Conservation (phyloP, 768 basidiomycete species). For the Termitomyces sp. region DNA sequence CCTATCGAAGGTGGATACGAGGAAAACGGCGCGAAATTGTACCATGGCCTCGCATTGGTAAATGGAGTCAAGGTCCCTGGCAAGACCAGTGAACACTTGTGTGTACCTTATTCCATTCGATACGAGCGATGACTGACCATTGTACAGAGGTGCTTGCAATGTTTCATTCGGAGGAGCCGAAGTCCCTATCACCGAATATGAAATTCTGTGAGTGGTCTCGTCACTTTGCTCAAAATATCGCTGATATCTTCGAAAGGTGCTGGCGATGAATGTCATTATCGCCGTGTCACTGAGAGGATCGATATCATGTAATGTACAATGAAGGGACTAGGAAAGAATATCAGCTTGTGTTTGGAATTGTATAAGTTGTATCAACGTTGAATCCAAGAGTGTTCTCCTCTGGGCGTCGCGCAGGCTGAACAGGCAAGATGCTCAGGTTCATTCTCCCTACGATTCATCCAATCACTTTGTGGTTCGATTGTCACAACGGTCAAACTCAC, state of each 20-base stretch:
- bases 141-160: constrained; percentile 39
- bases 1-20: constrained; percentile 79
- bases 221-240: not conserved
- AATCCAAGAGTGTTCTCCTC: constrained; percentile 30
- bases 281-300: not conserved
- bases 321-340: not conserved
- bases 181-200: constrained; percentile 39
- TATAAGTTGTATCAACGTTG: constrained; percentile 3
- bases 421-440: constrained; percentile 55
- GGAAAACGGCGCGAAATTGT: constrained; percentile 61
- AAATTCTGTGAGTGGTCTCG: constrained; percentile 42
- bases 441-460: constrained; percentile 41
- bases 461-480: not conserved
- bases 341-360: not conserved
- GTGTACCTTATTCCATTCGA: constrained; percentile 19
- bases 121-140: constrained; percentile 3
- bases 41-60: constrained; percentile 60
- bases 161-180: constrained; percentile 48
- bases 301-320: constrained; percentile 10
- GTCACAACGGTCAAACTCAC: constrained; percentile 37
- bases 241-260: constrained; percentile 28
- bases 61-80: constrained; percentile 64
- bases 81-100: constrained; percentile 74
- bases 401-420: constrained; percentile 56
- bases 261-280: constrained; percentile 27